Base-by-base conservation (phyloP, 192 early-diverging fungal species). In the Entophlyctis luteolus region DNA sequence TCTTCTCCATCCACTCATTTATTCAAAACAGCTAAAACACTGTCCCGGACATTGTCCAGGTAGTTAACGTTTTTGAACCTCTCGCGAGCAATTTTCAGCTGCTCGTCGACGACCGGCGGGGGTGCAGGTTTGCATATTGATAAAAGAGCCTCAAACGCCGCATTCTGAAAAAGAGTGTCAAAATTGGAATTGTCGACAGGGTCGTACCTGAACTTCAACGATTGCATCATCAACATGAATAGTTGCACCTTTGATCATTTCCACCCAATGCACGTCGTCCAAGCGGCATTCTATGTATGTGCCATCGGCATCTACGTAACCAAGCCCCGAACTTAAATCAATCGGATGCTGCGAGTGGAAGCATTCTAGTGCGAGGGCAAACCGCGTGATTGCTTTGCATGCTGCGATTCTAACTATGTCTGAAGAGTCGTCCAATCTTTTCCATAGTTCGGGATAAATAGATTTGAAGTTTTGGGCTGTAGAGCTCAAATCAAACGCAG, bases 141-240 rank as follows among this genome's bases (percentile, higher is more conserved):
- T 2, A 46, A 18, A n/a, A 63, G 46, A 1, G 42, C 27, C 10
- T 16, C 42, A n/a, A 12, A 22, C 6, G 62, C 42, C n/a, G 62
- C 62, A 63, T 29, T 32, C 46, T 63, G 2, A 53, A 28, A 53
- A 53, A 53, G 14, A 53, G 14, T 2, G 14, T 42, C n/a, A 42
- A 53, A 53, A 2, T 23, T 0, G n/a, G 25, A 53, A 2, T 12
- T 16, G 50, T 14, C 14, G 18, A 53, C 12, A 1, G 25, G 2
- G 1, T 20, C 50, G 25, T n/a, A 78, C 83, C 72, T 80, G 76
- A 23, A 86, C 57, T 2, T 48, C 28, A 22, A 31, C 12, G 55
- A 79, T 86, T 3, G 72, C 34, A 62, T 86, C 84, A 73, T 86
- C 84, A 55, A 85, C 72, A 56, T 86, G 84, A n/a, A 86, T 70